A percentile compares a stretch with the other conserved stretches of the same genome.
Conservation (phyloP, 2,329 filamentous ascomycete genomes). For the Lecanicillium sp. region DNA sequence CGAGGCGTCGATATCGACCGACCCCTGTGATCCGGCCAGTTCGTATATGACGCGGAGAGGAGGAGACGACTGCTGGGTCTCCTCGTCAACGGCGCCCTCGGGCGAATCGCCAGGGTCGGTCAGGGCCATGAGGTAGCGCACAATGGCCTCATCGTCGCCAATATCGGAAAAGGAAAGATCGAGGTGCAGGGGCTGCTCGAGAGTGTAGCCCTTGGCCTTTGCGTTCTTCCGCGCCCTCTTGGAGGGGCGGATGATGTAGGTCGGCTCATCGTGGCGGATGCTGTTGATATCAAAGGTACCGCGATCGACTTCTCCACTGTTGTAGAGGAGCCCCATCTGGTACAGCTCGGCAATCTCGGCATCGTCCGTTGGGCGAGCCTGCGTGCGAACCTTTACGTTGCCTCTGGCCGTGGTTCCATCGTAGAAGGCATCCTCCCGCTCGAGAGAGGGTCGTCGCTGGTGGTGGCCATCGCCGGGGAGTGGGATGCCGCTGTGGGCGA, state of each 20-base stretch:
- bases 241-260: slow-evolving; percentile 28
- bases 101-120: slow-evolving; percentile 10
- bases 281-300: slow-evolving; percentile 28
- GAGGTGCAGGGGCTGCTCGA: slow-evolving; percentile 23
- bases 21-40: slow-evolving; percentile 22
- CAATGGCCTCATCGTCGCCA: slow-evolving; percentile 30
- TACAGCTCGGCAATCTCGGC: slow-evolving; percentile 33
- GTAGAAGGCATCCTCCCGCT: slow-evolving; percentile 39
- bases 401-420: slow-evolving; percentile 30
- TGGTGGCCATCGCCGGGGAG: slow-evolving; percentile 28
- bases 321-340: slow-evolving; percentile 35
- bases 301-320: slow-evolving; percentile 12
- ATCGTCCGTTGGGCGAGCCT: slow-evolving; percentile 20
- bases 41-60: slow-evolving; percentile 33
- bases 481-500: slow-evolving; percentile 26
- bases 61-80: slow-evolving; percentile 16
- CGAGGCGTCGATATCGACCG: slow-evolving; percentile 26
- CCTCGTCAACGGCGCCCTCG: slow-evolving; percentile 13
- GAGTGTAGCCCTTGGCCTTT: slow-evolving; percentile 14
- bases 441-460: slow-evolving; percentile 31
- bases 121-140: slow-evolving; percentile 24
- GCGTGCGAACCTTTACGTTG: slow-evolving; percentile 17
- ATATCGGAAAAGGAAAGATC: slow-evolving; percentile 36
- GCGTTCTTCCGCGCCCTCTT: slow-evolving; percentile 22
- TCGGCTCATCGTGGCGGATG: slow-evolving; percentile 29